phyloP scores from a whole-genome alignment of 2,329 filamentous ascomycete genomes.

The Magnaporthiopsis poae region DNA sequence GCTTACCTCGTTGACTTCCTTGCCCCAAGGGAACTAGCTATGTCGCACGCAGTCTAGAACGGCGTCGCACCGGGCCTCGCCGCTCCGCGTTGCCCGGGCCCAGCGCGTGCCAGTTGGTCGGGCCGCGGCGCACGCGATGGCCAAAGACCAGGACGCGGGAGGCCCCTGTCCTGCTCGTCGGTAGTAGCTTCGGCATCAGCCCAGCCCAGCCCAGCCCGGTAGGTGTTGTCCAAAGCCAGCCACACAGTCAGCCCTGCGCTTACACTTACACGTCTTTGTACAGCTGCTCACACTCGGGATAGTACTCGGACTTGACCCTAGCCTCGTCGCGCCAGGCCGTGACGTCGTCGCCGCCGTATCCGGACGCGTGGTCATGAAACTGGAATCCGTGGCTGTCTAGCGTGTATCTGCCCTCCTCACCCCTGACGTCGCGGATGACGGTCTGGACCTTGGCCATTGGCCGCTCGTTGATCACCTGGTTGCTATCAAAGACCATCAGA shows the following conservation, averaged over 20 bases:
- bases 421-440: neutral
- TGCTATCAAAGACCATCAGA: neutral
- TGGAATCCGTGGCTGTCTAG: slow-evolving; percentile 34
- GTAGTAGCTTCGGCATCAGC: slow-evolving; percentile 5
- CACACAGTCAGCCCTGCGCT: neutral
- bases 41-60: too few relatives aligned
- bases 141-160: slow-evolving; percentile 50
- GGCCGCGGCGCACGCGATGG: slow-evolving; percentile 42
- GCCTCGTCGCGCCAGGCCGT: slow-evolving; percentile 41
- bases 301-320: slow-evolving; percentile 54
- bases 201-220: neutral
- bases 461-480: neutral
- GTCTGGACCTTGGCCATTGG: neutral
- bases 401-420: slow-evolving; percentile 26
- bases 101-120: slow-evolving; percentile 31
- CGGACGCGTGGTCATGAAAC: slow-evolving; percentile 21
- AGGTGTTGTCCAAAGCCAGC: neutral
- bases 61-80: slow-evolving; percentile 36
- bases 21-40: too few relatives aligned
- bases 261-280: slow-evolving; percentile 41
- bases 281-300: slow-evolving; percentile 59
- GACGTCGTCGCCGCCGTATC: slow-evolving; percentile 14
- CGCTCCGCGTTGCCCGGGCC: slow-evolving; percentile 37
- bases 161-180: slow-evolving; percentile 43
- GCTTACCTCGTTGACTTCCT: too few relatives aligned